phyloP scores from a whole-genome alignment of 192 early-diverging fungal genomes.

The Cladochytrium replicatum region DNA sequence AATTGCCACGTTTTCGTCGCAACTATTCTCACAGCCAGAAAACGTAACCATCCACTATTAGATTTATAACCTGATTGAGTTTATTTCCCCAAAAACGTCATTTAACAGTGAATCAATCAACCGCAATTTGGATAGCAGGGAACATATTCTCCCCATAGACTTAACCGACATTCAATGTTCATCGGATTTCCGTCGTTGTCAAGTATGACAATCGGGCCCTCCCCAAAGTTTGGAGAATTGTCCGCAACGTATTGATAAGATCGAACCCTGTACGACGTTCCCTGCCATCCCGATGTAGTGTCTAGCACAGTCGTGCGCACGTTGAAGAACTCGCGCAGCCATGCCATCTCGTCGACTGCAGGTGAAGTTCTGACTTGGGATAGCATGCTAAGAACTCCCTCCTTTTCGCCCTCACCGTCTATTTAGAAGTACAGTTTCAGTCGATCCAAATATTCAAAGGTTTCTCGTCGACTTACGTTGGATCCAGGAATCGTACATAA shows the following conservation, averaged over 20 bases:
- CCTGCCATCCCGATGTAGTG: slow-evolving; percentile 30
- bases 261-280: slow-evolving; percentile 29
- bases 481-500: slow-evolving; percentile 40
- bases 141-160: too few relatives aligned
- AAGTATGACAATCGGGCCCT: slow-evolving; percentile 17
- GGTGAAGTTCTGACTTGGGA: neutral
- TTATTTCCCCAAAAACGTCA: too few relatives aligned
- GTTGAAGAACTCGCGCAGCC: slow-evolving; percentile 31
- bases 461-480: slow-evolving; percentile 12
- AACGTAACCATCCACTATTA: too few relatives aligned
- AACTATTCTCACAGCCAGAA: too few relatives aligned
- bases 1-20: too few relatives aligned
- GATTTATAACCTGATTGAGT: too few relatives aligned
- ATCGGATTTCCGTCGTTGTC: slow-evolving; percentile 33
- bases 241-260: slow-evolving; percentile 30
- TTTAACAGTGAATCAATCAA: too few relatives aligned
- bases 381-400: slow-evolving; percentile 15
- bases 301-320: slow-evolving; percentile 26
- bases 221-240: slow-evolving; percentile 19
- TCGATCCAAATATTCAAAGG: slow-evolving; percentile 4
- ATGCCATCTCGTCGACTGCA: slow-evolving; percentile 29
- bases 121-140: too few relatives aligned
- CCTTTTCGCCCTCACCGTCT: slow-evolving; percentile 15
- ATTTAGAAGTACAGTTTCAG: slow-evolving; percentile 25
- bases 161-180: slow-evolving; percentile 18